Base-by-base conservation (phyloP, 2,329 filamentous ascomycete genomes). In the Samsoniella hepiali region DNA sequence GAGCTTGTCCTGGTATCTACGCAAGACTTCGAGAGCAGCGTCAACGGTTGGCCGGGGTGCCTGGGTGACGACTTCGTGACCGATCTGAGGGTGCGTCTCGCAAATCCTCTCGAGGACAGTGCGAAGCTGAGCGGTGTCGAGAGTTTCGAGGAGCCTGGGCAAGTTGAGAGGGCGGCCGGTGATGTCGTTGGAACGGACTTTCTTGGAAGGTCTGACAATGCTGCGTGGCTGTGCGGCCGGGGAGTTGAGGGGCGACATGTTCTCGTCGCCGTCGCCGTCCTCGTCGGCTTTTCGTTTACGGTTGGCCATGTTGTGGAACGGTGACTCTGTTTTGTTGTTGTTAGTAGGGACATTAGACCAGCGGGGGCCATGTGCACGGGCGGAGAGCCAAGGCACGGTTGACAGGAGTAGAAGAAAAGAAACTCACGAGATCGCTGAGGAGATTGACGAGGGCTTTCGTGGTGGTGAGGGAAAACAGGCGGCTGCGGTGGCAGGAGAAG, bases 51-150 rank as follows among this genome's bases (percentile, higher is more conserved):
- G 95, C n/a, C 91, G 87, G 64, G 95, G 95, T 50, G 94, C 93
- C 59, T 89, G 87, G 61, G 88, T 84, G 38, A 93, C 87, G 51
- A 99, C 90, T 75, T 98, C 93, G 59, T 91, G 86, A 60, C 88
- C 89, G 66, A 99, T 90, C 67, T 91, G 88, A 4, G 93, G 92
- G 73, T 96, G 92, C 69, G 90, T 87, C 72, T 96, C 91, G 79
- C 93, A 97, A 73, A 99, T 91, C 62, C 90, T 89, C 74, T 93
- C 91, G n/a, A 99, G 84, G 1, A 97, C 88, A 42, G 86, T 87
- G 69, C 94, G 88, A 71, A 99, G 84, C 68, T 96, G 91, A 65
- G 91, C 85, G 65, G 88, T 89, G 72, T 96, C 91, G 51, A 99
- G 86, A 0, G 95, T 98, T 78, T 99, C 94, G 66, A 99, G 87